Base-by-base conservation (phyloP, 192 early-diverging fungal genomes). In the Coemansia sp. region DNA sequence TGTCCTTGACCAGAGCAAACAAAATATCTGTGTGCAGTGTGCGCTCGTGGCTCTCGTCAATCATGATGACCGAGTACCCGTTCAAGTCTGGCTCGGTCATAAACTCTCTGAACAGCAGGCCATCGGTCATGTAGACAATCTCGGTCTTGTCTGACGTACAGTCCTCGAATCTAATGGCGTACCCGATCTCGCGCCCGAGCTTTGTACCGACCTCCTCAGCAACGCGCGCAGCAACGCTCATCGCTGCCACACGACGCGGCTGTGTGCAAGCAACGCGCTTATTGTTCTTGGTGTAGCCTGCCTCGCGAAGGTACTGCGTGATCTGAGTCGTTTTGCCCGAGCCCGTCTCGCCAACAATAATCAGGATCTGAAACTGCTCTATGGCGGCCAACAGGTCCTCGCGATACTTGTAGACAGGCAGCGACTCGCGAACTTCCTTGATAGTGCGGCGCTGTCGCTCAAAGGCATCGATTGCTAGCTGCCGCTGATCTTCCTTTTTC, bases 251-350 rank as follows among this genome's bases (percentile, higher is more conserved):
- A 55, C 97, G 90, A 63, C 97, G 91, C 15, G 97, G 97, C 75
- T 99, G 97, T 1, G 97, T 99, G 87, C 97, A 99, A 21, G 94
- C 95, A 72, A 99, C 88, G 74, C 89, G 91, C 78, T 90, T 91
- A 15, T 91, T 89, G 27, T 86, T 85, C 45, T 93, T 93, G 27
- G 94, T 93, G 68, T 95, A 99, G 17, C 98, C 98, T 7, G 93
- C 94, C 69, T 99, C 97, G 74, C 91, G 87, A 31, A 99, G 80
- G 66, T 99, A 99, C 76, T 99, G 97, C 14, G 98, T 93, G 29
- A 99, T 85, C 75, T 99, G 96, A n/a, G 96, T 99, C 0, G 96
- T 99, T 78, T 99, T 99, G 17, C 97, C 97, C 4, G 94, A 96
- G 6, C 97, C 97, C 3, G 97, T 99, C 84, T 98, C 95, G 39